These are phyloP conservation scores for Hylodesmum podocarpum DNA, from an alignment of 306 rosid species.

Conservation along the genomic window DNA sequence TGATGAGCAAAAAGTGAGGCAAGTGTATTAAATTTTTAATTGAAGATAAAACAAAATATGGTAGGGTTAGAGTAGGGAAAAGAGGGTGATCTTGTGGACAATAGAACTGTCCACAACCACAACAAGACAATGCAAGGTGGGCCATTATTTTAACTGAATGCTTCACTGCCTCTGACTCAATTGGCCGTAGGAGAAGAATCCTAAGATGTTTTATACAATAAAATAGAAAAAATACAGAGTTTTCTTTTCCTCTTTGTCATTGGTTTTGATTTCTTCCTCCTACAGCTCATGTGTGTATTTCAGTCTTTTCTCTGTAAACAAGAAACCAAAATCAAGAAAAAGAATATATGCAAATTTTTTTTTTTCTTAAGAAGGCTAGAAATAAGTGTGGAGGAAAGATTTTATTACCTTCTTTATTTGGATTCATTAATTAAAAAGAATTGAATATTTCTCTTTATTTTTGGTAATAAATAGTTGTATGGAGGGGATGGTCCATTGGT, in stretches of 20 bases:
- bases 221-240: constrained; percentile 26
- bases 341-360: background rate
- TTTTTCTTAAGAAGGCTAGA: background rate
- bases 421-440: background rate
- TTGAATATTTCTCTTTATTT: background rate
- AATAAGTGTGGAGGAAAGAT: background rate
- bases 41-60: constrained; percentile 21
- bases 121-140: constrained; percentile 33
- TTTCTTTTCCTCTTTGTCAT: constrained; percentile 20
- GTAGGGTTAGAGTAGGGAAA: constrained; percentile 22
- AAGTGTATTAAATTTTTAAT: background rate
- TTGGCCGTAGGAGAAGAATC: constrained; percentile 43
- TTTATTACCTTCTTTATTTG: background rate
- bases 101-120: constrained; percentile 4
- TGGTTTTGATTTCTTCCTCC: constrained; percentile 5
- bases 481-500: background rate
- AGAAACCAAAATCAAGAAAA: background rate
- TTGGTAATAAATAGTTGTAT: background rate
- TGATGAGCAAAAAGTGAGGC: background rate
- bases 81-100: constrained; percentile 9
- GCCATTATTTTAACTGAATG: constrained; percentile 34
- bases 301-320: background rate
- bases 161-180: constrained; percentile 28
- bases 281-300: background rate
- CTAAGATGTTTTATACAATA: constrained; percentile 38